Base-by-base conservation (phyloP, 148 eudicot species). In the Vaccinium corymbosum region DNA sequence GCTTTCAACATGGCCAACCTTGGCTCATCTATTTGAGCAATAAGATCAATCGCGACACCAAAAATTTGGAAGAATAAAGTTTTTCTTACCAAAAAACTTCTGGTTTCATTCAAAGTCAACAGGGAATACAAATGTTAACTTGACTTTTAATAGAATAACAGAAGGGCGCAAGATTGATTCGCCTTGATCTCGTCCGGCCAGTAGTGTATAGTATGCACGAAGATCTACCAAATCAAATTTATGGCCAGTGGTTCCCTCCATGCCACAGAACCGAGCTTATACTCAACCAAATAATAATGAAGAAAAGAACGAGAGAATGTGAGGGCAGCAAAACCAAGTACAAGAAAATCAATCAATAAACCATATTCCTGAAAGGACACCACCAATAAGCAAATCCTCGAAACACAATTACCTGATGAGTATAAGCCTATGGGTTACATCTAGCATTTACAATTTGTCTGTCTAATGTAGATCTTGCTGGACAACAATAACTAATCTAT, bases 311-410 rank as follows among this genome's bases (percentile, higher is more conserved):
- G 42, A 25, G 9, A 27, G 22, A 16, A 25, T 12, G 38, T 3
- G 32, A 25, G 42, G n/a, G 61, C 55, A 22, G 32, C 2, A 50
- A 50, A 76, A 76, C 9, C 9, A 46, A 19, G 9, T 75, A 22
- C 25, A 17, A 22, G 17, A 76, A 76, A 46, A 16, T 46, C 29
- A n/a, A 4, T 19, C n/a, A 19, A 17, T 19, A 74, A 38, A 35
- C 51, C 25, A 32, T 57, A 35, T 32, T 15, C 3, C 22, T 1
- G 35, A 25, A 70, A 70, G 73, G 46, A 29, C 57, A 57, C 32
- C 20, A 57, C 68, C 70, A 19, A 22, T 6, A 80, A 48, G 73
- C 55, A 62, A 80, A 80, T 12, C n/a, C 74, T 80, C 56, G 13
- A 46, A 62, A 48, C 53, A 46, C 7, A 68, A 68, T 9, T 62